Evolutionary conservation across 768 basidiomycete genomes (phyloP).

Genomic region (Rhodocollybia butyracea): DNA sequence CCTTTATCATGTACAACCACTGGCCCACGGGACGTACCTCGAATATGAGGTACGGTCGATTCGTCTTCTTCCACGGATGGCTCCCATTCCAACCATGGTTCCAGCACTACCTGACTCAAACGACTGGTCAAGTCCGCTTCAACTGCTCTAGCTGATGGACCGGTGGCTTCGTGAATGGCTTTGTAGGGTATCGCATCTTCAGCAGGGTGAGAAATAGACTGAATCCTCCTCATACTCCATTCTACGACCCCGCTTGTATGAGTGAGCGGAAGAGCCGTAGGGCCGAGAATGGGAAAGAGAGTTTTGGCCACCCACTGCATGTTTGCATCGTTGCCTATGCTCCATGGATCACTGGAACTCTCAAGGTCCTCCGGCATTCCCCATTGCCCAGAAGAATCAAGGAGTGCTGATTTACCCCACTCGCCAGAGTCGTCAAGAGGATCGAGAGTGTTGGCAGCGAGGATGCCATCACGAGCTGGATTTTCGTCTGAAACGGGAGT

Average conservation of each 20-base stretch:
- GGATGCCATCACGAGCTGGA: neutral
- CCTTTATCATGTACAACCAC: conserved; percentile 2
- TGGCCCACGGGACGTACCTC: neutral
- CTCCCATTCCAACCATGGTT: conserved; percentile 40
- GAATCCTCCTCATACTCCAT: conserved; percentile 57
- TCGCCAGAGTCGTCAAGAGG: neutral
- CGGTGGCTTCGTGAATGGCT: conserved; percentile 5
- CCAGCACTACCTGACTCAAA: conserved; percentile 41
- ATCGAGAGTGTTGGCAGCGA: neutral
- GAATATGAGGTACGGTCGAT: neutral
- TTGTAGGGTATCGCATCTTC: conserved; percentile 3
- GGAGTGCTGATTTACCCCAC: neutral
- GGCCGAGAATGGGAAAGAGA: conserved; percentile 48
- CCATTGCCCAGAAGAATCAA: neutral
- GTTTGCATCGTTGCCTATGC: neutral
- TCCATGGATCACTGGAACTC: neutral
- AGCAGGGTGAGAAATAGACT: conserved; percentile 39
- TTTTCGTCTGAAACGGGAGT: neutral
- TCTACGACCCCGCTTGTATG: conserved; percentile 68
- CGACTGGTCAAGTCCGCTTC: conserved; percentile 30
- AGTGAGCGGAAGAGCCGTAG: conserved; percentile 54
- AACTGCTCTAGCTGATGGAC: conserved; percentile 26
- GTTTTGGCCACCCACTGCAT: neutral
- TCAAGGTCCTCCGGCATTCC: neutral
- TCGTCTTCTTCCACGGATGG: neutral